Base-by-base conservation (phyloP, 345 rosid genomes). In the Schrenkiella parvula region DNA sequence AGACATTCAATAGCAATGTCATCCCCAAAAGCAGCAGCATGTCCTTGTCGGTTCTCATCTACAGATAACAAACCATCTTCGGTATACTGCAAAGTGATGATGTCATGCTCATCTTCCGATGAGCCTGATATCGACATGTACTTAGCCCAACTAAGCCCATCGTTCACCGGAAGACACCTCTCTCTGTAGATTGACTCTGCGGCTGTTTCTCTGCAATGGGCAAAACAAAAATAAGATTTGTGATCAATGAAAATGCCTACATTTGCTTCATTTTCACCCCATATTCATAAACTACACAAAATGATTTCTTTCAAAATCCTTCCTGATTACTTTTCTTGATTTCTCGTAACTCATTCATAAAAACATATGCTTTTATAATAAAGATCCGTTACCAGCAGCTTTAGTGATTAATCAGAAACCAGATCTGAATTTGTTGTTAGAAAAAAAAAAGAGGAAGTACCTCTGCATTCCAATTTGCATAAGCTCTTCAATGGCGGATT, bases 11-110 rank as follows among this genome's bases (percentile, higher is more conserved):
- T 92, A 1, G 99, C 99, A 18, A 95, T 88, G 63, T 95, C 98
- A 80, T 95, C 99, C n/a, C 99, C 99, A 51, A 95, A 95, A 1
- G 98, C 97, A 0, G 98, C 99, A 5, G 97, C 90, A 65, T 79
- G 93, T 4, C 99, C 99, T 41, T 70, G 77, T 68, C 93, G 78
- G 46, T 92, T 92, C 84, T 92, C 99, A 31, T 91, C 96, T 37
- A 89, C 89, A 34, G 93, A 88, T 50, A 92, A 83, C 53, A 95
- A 85, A 58, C 99, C 99, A 35, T 89, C 99, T 84, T 91, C 98
- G 0, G 96, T 91, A 53, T 95, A 91, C 73, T 87, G 98, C 84
- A 89, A 82, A 48, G 96, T 86, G 77, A 95, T 86, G 75, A 95
- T 92, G 63, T 92, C 91, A 74, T 91, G 80, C 63, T 92, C 93